These are phyloP conservation scores for Leishmania martiniquensis DNA, from an alignment of 208 protist species.

Conservation along the genomic window DNA sequence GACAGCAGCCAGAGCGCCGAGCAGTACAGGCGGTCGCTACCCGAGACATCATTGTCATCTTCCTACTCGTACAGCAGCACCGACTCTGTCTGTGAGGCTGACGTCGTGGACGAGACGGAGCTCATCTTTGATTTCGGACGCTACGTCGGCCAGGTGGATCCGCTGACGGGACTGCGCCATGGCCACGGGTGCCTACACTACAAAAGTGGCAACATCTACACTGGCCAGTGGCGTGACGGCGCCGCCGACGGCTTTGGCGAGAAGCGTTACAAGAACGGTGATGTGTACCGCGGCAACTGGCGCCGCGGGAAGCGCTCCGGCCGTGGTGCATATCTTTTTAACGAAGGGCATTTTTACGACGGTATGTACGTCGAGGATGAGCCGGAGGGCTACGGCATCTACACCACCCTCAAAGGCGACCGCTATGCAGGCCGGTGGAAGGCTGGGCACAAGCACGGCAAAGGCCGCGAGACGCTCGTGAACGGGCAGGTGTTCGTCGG, in stretches of 20 bases:
- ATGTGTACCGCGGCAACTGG: slow-evolving; percentile 83
- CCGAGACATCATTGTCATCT: not conserved
- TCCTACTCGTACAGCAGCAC: not conserved
- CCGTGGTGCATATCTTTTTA: slow-evolving; percentile 61
- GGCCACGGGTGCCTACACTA: slow-evolving; percentile 70
- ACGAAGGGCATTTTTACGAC: slow-evolving; percentile 70
- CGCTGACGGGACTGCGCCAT: slow-evolving; percentile 46
- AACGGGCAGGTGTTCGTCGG: slow-evolving; percentile 70
- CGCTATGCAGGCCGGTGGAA: slow-evolving; percentile 69
- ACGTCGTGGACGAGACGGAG: slow-evolving; percentile 21
- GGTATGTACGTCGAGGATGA: slow-evolving; percentile 71
- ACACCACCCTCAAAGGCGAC: slow-evolving; percentile 61
- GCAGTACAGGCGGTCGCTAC: not conserved
- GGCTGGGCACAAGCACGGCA: slow-evolving; percentile 59
- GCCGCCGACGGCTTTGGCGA: slow-evolving; percentile 68
- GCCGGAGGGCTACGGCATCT: slow-evolving; percentile 69
- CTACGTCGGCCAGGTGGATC: slow-evolving; percentile 65
- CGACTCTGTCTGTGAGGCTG: slow-evolving; percentile 11
- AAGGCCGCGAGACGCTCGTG: slow-evolving; percentile 61
- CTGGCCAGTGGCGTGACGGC: slow-evolving; percentile 70
- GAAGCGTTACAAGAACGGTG: slow-evolving; percentile 75
- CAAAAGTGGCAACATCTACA: slow-evolving; percentile 81
- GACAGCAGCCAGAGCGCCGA: not conserved
- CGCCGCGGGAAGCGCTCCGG: slow-evolving; percentile 56
- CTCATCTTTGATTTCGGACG: slow-evolving; percentile 64